These are phyloP conservation scores for Exophiala sp. DNA, from an alignment of 2,329 filamentous ascomycete genomes.

Conservation along the genomic window DNA sequence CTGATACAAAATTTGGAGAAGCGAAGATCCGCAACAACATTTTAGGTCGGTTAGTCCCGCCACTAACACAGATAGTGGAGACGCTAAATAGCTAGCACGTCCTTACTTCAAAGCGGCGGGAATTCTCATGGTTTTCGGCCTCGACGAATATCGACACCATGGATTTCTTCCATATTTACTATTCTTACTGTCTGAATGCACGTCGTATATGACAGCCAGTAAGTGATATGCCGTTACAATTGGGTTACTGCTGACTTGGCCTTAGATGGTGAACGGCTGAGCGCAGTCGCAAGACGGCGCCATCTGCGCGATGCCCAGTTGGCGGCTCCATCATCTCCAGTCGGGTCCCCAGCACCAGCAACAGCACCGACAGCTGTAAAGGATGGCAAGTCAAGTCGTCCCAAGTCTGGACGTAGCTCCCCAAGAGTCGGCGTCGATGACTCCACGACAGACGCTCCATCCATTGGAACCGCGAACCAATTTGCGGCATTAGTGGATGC, in stretches of 20 bases:
- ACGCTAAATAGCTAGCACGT: too few relatives aligned
- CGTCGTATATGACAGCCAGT: conserved; percentile 19
- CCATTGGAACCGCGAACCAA: conserved; percentile 12
- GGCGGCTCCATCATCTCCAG: conserved; percentile 1
- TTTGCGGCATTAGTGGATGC: conserved; percentile 22
- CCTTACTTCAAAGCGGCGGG: background rate
- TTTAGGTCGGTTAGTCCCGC: background rate
- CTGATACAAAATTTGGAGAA: background rate
- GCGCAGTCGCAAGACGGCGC: conserved; percentile 20
- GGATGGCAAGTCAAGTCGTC: background rate
- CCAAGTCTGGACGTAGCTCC: background rate
- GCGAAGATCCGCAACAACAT: conserved; percentile 3
- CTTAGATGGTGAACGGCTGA: conserved; percentile 20
- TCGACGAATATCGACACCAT: background rate
- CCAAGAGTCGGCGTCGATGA: conserved; percentile 1
- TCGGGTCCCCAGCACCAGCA: background rate
- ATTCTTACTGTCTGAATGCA: background rate
- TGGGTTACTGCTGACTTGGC: background rate
- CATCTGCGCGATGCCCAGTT: conserved; percentile 17
- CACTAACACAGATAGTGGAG: too few relatives aligned
- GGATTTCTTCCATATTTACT: background rate
- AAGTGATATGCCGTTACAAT: conserved; percentile 5
- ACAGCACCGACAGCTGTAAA: too few relatives aligned
- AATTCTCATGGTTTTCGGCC: background rate
- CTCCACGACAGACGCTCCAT: background rate